Conservation (phyloP, 2,329 filamentous ascomycete genomes). For the Penicillium sp. region DNA sequence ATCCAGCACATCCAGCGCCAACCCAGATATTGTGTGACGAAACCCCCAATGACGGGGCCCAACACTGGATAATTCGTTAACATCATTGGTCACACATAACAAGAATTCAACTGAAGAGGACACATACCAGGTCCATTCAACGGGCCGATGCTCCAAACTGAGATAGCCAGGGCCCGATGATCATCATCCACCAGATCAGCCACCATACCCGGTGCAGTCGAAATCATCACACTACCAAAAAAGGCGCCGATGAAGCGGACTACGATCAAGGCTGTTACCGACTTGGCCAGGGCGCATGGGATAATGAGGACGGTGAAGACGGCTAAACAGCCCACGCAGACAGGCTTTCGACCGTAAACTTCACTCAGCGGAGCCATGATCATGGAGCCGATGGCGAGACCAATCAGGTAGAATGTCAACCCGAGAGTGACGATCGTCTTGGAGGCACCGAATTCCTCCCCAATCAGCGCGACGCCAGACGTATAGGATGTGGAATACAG, state of each 20-base stretch:
- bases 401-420: conserved; percentile 76
- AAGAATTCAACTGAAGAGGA: neutral
- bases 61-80: conserved; percentile 42
- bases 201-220: conserved; percentile 80
- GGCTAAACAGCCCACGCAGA: conserved; percentile 69
- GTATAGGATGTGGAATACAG: conserved; percentile 81
- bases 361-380: conserved; percentile 70
- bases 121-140: conserved; percentile 69
- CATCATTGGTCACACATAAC: neutral
- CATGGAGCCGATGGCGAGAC: conserved; percentile 71
- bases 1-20: conserved; percentile 92
- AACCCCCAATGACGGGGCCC: conserved; percentile 77
- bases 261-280: conserved; percentile 69
- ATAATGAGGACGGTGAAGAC: conserved; percentile 71
- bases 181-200: conserved; percentile 82
- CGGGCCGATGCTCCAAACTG: conserved; percentile 80
- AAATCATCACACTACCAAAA: conserved; percentile 78
- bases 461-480: conserved; percentile 69
- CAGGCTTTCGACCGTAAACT: conserved; percentile 52
- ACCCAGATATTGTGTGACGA: conserved; percentile 69
- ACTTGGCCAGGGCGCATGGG: conserved; percentile 70
- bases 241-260: conserved; percentile 74
- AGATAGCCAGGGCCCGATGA: conserved; percentile 79
- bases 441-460: conserved; percentile 63
- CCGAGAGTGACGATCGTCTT: conserved; percentile 71